Evolutionary conservation across 371 early-diverging fungal species (phyloP), one percentile per base, ranked within the genome.

Genomic region (Mycotypha africana): DNA sequence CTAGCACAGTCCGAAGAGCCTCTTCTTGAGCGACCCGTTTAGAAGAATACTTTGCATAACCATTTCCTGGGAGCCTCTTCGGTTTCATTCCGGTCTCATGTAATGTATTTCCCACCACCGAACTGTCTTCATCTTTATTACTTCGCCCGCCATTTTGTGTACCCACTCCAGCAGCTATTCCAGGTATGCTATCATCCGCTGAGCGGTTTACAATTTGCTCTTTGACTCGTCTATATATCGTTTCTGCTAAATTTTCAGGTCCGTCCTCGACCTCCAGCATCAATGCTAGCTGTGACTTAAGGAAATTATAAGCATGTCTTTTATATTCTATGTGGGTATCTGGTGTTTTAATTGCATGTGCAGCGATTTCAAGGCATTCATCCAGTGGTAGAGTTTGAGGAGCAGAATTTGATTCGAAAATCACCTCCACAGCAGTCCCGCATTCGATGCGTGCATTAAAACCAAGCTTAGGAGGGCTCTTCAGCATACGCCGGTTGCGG

Each of bases 401-500:
- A 19, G 68, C 61, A 12, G 73, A 48, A 11, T 53, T 73, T 9
- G 81, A 70, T 50, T 86, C 83, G 59, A 84, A 83, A 14, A 78
- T 54, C 6, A 86, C 57, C 51, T 76, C 76, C 41, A 89, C 52
- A 7, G 82, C 79, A 20, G 90, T 56, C 2, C 86, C 88, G 42
- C 65, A 66, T 38, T 85, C 81, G 1, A 70, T 58, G 6, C 70
- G 74, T 6, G 60, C 44, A 17, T 76, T 65, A 43, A 69, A 73
- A 14, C 56, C 54, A 9, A 90, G 67, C 23, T 67, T 67, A 4
- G 85, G 78, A 4, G 88, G 78, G 25, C 83, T 82, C 48, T 82
- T 82, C 22, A 94, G 69, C 66, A 87, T 74, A 23, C 86, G 67
- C 17, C 92, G 76, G 60, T 92, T 94, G 23, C 91, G 70, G 0